Evolutionary conservation across 805 yeast species (phyloP), one percentile per base, ranked within the genome.

Genomic region (Zygosaccharomyces bailii): DNA sequence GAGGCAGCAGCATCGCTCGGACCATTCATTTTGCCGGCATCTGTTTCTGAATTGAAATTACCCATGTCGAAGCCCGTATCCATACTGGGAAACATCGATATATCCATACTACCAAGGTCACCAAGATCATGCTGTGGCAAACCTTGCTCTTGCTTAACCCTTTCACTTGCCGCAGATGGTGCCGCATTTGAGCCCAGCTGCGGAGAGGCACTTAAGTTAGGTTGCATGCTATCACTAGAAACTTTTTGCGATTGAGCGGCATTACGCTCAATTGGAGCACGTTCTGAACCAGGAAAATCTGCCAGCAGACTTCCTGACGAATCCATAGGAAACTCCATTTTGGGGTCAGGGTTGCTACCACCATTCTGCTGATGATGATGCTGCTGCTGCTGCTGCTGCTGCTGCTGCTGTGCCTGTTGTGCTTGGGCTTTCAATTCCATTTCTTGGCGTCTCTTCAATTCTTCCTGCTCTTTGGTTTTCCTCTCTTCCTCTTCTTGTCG

Each of bases 21-120:
- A 10, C 9, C 32, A 4, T 21, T 30, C 17, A 33, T 24, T 21
- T 34, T 48, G 8, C 19, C 20, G n/a, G 29, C 21, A n/a, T 33
- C 45, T 44, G 38, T 13, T 14, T 34, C 27, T 5, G 25, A 25
- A 20, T 40, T 42, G 31, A 59, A 55, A 34, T 42, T 51, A 11
- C 44, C 48, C 43, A 64, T 51, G 19, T 54, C 60, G 27, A 61
- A 45, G 14, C 62, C 69, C 4, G 56, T 47, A 42, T 67, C 72
- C 31, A 63, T 43, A 7, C 60, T 61, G 4, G 61, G 52, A 40
- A 61, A 60, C 53, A 63, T 54, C 1, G 66, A 55, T 34, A 63
- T 54, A 41, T 60, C 65, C 55, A 63, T 54, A 4, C 55, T 45
- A 39, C 61, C 59, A 19, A 57, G 45, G 31, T 57, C 63, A 27